These are phyloP conservation scores for Terfezia claveryi DNA, from an alignment of 495 filamentous ascomycete genomes.

Conservation along the genomic window DNA sequence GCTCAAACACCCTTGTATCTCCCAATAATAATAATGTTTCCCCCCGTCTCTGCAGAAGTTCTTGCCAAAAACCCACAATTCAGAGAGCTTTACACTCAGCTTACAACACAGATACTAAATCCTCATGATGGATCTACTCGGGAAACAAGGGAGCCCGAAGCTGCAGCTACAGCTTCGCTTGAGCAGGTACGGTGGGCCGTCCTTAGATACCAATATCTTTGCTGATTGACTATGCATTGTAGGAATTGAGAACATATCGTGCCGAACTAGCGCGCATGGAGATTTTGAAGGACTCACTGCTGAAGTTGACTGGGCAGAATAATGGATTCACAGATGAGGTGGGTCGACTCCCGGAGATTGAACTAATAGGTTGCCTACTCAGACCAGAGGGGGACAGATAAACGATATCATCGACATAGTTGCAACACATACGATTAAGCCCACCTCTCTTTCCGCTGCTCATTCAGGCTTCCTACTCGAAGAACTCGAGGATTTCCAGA, in stretches of 20 bases:
- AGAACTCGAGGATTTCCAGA: conserved; percentile 13
- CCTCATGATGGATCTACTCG: conserved; percentile 12
- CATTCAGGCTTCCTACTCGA: conserved; percentile 7
- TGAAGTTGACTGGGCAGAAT: conserved; percentile 2
- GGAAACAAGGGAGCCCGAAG: conserved; percentile 6
- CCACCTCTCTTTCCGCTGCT: conserved; percentile 1
- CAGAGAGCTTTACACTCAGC: conserved; percentile 9
- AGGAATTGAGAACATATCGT: conserved; percentile 17
- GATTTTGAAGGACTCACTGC: conserved; percentile 10
- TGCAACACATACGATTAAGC: neutral
- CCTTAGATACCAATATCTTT: neutral
- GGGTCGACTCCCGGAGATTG: neutral
- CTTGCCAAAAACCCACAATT: conserved; percentile 13
- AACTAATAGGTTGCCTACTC: neutral
- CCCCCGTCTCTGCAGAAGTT: conserved; percentile 9
- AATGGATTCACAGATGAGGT: conserved; percentile 12
- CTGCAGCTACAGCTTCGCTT: neutral
- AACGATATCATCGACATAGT: conserved; percentile 15
- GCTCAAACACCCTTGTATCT: neutral
- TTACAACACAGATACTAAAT: conserved; percentile 13
- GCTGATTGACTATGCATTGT: neutral
- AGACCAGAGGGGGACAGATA: conserved; percentile 2
- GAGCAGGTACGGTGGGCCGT: conserved; percentile 6
- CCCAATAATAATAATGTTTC: conserved; percentile 18
- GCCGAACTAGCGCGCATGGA: conserved; percentile 17